Evolutionary conservation across 2,329 filamentous ascomycete species (phyloP), one percentile per base, ranked within the genome.

Genomic region (Hymenoscyphus repandus): DNA sequence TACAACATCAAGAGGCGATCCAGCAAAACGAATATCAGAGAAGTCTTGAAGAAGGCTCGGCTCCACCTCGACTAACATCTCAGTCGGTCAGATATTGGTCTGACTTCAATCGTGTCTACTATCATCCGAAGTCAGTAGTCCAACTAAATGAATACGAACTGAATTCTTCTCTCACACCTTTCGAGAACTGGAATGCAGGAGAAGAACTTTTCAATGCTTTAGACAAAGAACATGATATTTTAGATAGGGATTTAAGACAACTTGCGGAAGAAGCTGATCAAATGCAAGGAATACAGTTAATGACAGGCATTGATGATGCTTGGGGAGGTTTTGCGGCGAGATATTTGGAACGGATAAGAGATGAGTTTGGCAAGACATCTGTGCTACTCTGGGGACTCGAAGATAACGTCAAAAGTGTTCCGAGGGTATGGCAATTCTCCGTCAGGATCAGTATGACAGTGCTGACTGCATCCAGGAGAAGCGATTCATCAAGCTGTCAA

Each of bases 201-300:
- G 82, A 85, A 58, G 86, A 91, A 41, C 76, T 96, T 5, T 96
- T 91, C 58, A 71, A 73, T 17, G 75, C 76, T 2, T 73, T 91
- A 6, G 86, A 92, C 66, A 83, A 80, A 63, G 90, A 95, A 62
- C 82, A 91, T 58, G 92, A 96, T 61, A 69, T 97, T 5, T 73
- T 96, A 3, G 93, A 99, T 65, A 80, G 91, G n/a, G 92, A 99
- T 66, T 73, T 96, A 58, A 78, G 93, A 34, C 84, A 84, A 0
- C 96, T 96, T 65, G 81, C 85, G 2, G 93, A 99, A 70, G 93
- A 97, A 69, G 93, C 90, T 58, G 93, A 99, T 68, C 84, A 90
- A 49, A 77, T 97, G 71, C 91, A 96, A 68, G 92, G 86, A 0
- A 74, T 99, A 15, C 92, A 97, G 66, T 66, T 91, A 10, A 79